Conservation (phyloP, 1,139 yeast species). For the Suhomyces coccinellae region DNA sequence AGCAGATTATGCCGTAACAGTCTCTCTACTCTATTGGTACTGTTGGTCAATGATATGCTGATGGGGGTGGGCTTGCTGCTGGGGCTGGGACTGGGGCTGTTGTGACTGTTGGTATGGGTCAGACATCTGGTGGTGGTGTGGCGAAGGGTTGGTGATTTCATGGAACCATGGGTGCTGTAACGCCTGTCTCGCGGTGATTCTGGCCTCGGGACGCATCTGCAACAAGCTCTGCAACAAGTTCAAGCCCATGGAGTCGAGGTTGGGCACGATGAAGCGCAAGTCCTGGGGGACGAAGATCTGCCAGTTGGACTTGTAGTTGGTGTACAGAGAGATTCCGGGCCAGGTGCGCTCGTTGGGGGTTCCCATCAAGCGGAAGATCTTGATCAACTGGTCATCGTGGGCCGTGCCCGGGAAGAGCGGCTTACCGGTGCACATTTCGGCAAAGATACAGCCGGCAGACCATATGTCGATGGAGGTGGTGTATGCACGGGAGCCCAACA, state of each 20-base stretch:
- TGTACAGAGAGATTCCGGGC: constrained; percentile 88
- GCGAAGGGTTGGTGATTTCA: constrained; percentile 57
- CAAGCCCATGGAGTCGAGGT: constrained; percentile 76
- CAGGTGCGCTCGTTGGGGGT: constrained; percentile 94
- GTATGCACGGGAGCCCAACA: constrained; percentile 91
- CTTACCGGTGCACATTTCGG: constrained; percentile 98
- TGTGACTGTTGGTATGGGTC: constrained; percentile 42
- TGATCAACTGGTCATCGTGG: constrained; percentile 88
- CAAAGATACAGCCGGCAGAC: constrained; percentile 98
- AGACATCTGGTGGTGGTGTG: constrained; percentile 34
- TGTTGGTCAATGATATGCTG: constrained; percentile 14
- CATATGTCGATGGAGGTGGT: constrained; percentile 97
- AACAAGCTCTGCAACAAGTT: constrained; percentile 74
- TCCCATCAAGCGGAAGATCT: constrained; percentile 91
- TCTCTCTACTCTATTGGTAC: constrained; percentile 4
- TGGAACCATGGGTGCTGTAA: constrained; percentile 95
- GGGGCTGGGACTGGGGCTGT: constrained; percentile 18
- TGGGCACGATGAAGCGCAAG: constrained; percentile 72
- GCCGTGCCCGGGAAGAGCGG: constrained; percentile 96
- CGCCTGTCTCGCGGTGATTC: constrained; percentile 90
- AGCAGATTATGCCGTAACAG: too few relatives aligned
- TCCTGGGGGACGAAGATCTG: constrained; percentile 82
- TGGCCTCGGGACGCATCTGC: constrained; percentile 89
- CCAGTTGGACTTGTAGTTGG: constrained; percentile 82
- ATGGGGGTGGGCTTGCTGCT: constrained; percentile 12